Conservation (phyloP, 345 rosid genomes). For the Ricinus communis region DNA sequence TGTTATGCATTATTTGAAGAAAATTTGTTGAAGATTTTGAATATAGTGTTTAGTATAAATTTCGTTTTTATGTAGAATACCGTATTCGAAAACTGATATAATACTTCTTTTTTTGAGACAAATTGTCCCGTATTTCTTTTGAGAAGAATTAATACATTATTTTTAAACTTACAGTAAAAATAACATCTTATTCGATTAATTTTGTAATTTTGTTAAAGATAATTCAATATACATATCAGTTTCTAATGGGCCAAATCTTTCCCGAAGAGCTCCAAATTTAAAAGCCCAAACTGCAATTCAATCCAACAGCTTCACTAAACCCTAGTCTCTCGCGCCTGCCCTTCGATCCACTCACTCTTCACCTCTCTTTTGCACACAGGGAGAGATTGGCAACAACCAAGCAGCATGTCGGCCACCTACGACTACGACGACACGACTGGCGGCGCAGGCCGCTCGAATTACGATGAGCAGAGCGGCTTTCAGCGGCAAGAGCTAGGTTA, state of each 20-base stretch:
- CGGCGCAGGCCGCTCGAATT: slow-evolving; percentile 11
- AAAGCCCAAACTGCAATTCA: neutral
- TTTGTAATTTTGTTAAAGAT: no score
- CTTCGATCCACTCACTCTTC: neutral
- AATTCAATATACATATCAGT: neutral
- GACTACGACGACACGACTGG: slow-evolving; percentile 55
- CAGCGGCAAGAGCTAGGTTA: slow-evolving; percentile 45
- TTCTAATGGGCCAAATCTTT: neutral
- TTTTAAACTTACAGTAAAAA: no score
- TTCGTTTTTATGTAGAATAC: no score
- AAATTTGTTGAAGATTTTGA: no score
- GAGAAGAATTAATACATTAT: no score
- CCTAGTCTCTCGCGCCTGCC: slow-evolving; percentile 28
- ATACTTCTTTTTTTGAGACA: no score
- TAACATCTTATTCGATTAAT: no score
- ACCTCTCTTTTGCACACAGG: neutral
- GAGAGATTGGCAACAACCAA: no score
- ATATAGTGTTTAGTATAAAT: no score
- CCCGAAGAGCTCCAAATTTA: neutral
- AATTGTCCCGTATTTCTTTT: no score
- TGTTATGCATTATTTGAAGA: no score
- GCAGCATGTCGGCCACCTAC: slow-evolving; percentile 59
- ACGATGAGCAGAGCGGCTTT: slow-evolving; percentile 40
- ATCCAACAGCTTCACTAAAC: slow-evolving; percentile 28
- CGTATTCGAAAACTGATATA: no score